phyloP scores from a whole-genome alignment of 192 early-diverging fungal species.

The Umbelopsis vinacea region DNA sequence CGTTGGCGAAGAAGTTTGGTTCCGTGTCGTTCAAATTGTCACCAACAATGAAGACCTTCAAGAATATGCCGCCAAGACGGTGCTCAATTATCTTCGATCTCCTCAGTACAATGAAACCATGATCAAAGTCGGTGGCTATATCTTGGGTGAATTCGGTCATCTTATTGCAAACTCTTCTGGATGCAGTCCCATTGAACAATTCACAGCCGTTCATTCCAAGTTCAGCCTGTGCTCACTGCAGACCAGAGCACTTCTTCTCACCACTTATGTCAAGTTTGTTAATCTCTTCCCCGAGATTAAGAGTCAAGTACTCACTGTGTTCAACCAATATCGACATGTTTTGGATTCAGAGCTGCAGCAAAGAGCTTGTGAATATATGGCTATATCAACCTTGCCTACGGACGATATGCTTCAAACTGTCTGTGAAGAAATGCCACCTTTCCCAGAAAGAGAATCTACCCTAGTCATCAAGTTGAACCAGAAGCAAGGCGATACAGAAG shows the following conservation, averaged over 20 bases:
- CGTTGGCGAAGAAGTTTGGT: constrained; percentile 98
- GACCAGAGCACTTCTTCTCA: constrained; percentile 85
- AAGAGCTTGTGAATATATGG: constrained; percentile 94
- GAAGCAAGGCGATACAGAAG: constrained; percentile 89
- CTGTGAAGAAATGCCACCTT: constrained; percentile 99
- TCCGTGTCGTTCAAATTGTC: constrained; percentile 95
- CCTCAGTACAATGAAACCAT: constrained; percentile 96
- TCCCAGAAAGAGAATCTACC: constrained; percentile 92
- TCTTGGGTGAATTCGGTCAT: constrained; percentile 98
- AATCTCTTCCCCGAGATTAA: constrained; percentile 99
- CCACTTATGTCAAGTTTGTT: constrained; percentile 94
- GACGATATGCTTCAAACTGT: constrained; percentile 90
- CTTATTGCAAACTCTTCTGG: constrained; percentile 88
- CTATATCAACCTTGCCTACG: constrained; percentile 79
- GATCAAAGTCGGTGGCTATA: constrained; percentile 94
- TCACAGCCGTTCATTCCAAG: constrained; percentile 92
- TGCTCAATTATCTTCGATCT: constrained; percentile 78
- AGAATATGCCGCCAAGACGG: constrained; percentile 89
- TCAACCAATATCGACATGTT: constrained; percentile 86
- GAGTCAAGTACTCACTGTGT: constrained; percentile 80
- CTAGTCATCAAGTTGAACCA: constrained; percentile 83
- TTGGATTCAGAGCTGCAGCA: constrained; percentile 97
- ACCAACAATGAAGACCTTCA: constrained; percentile 95
- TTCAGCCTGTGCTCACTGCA: constrained; percentile 78
- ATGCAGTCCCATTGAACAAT: constrained; percentile 90